Conservation (phyloP, 1,284 basidiomycete genomes). For the Coniferiporia weirii region DNA sequence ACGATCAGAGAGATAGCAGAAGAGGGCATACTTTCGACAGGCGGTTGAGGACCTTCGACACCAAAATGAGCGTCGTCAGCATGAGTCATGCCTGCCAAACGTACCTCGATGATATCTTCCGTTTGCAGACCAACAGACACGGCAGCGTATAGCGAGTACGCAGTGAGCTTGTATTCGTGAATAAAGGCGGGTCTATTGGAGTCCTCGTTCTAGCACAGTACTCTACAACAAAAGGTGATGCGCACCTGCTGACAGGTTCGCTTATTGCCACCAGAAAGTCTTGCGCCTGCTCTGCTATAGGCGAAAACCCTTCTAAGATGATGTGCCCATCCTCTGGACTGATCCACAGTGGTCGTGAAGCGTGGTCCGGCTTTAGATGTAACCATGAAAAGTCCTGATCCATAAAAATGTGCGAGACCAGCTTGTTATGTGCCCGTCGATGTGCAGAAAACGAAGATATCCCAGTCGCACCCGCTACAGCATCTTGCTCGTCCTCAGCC, state of each 20-base stretch:
- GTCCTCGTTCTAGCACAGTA: constrained; percentile 25
- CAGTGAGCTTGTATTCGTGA: constrained; percentile 98
- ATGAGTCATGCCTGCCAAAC: constrained; percentile 31
- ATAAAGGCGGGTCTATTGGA: constrained; percentile 86
- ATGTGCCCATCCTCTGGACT: constrained; percentile 91
- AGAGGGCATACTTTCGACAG: constrained; percentile 66
- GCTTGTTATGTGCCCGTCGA: constrained; percentile 61
- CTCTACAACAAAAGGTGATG: constrained; percentile 26
- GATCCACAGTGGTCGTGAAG: constrained; percentile 90
- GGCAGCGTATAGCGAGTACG: constrained; percentile 96
- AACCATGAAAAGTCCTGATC: constrained; percentile 83
- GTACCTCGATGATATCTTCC: constrained; percentile 95
- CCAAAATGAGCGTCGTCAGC: constrained; percentile 22
- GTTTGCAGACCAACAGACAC: constrained; percentile 98
- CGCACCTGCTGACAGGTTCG: constrained; percentile 97
- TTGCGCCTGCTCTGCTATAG: constrained; percentile 96
- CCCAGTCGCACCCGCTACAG: constrained; percentile 21
- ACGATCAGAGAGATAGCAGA: background rate
- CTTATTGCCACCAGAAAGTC: constrained; percentile 98
- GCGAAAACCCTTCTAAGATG: constrained; percentile 93
- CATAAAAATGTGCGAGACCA: constrained; percentile 75
- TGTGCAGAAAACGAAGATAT: constrained; percentile 50
- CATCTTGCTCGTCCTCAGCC: constrained; percentile 32
- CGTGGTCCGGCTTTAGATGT: constrained; percentile 84
- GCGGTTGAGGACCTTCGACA: constrained; percentile 70